Evolutionary conservation across 805 yeast species (phyloP).

Genomic region (Suhomyces vadensis): DNA sequence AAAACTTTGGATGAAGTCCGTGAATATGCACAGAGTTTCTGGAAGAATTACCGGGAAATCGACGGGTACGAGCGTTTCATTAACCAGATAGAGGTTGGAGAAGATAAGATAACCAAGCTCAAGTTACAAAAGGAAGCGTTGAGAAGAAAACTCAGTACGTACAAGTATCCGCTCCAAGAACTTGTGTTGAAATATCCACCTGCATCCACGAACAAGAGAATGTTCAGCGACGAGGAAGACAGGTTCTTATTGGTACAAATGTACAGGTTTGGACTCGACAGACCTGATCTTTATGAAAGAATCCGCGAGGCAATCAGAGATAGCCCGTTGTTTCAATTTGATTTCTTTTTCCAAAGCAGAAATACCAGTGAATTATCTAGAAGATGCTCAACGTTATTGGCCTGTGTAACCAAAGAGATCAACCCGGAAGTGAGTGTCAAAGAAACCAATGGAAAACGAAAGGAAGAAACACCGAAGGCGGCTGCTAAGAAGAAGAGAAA

Average conservation of each 20-base stretch:
- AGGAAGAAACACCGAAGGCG: slow-evolving; percentile 9
- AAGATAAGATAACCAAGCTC: slow-evolving; percentile 68
- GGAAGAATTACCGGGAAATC: slow-evolving; percentile 75
- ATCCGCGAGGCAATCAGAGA: slow-evolving; percentile 73
- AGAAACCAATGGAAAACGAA: slow-evolving; percentile 8
- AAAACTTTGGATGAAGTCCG: slow-evolving; percentile 79
- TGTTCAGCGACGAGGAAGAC: slow-evolving; percentile 88
- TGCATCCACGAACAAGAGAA: slow-evolving; percentile 56
- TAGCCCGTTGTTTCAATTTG: slow-evolving; percentile 79
- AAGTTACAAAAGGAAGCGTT: slow-evolving; percentile 77
- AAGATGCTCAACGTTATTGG: slow-evolving; percentile 76
- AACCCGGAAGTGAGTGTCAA: slow-evolving; percentile 12
- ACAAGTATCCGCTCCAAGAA: slow-evolving; percentile 78
- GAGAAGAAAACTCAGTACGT: slow-evolving; percentile 69
- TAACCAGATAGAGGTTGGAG: slow-evolving; percentile 83
- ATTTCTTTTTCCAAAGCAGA: slow-evolving; percentile 83
- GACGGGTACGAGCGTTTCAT: slow-evolving; percentile 88
- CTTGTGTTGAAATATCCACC: slow-evolving; percentile 72
- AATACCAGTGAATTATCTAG: slow-evolving; percentile 76
- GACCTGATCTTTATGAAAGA: slow-evolving; percentile 74
- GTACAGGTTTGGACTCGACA: slow-evolving; percentile 77
- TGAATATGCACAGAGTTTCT: slow-evolving; percentile 75
- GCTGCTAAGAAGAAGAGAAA: slow-evolving; percentile 7
- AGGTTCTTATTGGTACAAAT: slow-evolving; percentile 79
- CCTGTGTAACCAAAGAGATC: slow-evolving; percentile 69